Conservation (phyloP, 2,329 filamentous ascomycete genomes). For the Colletotrichum liriopes region DNA sequence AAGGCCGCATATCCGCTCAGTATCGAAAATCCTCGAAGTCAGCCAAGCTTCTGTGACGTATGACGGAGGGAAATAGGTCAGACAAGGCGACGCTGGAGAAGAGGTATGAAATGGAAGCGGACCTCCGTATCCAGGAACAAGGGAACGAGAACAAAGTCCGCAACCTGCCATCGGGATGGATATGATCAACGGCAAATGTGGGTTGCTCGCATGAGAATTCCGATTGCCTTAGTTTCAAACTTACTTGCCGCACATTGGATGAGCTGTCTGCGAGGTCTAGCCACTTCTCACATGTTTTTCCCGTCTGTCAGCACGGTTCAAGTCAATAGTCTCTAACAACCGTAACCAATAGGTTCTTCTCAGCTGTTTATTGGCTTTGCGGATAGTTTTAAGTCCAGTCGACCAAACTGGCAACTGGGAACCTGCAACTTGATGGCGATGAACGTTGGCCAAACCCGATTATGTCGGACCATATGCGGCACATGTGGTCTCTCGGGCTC, state of each 20-base stretch:
- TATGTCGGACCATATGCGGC: conserved; percentile 23
- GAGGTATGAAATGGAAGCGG: background rate
- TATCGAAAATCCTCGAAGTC: background rate
- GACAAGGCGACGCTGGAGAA: background rate
- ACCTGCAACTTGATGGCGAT: conserved; percentile 5
- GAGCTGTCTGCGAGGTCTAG: background rate
- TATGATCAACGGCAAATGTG: background rate
- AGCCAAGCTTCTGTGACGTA: conserved; percentile 27
- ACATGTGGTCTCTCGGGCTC: background rate
- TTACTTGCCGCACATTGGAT: conserved; percentile 26
- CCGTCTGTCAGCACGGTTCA: background rate
- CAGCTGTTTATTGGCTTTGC: background rate
- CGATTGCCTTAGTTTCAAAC: conserved; percentile 32
- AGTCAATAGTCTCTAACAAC: background rate
- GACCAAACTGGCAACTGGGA: conserved; percentile 16
- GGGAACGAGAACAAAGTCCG: background rate
- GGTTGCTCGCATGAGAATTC: conserved; percentile 20
- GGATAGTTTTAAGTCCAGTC: background rate
- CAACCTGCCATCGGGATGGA: conserved; percentile 8
- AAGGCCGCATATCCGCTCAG: background rate
- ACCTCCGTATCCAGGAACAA: conserved; percentile 12
- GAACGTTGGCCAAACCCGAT: conserved; percentile 27
- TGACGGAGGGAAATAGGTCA: conserved; percentile 1
- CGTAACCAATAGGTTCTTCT: background rate
- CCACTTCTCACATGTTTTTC: background rate